Evolutionary conservation across 192 early-diverging fungal genomes (phyloP).

Genomic region (Helicostylum pulchrum): DNA sequence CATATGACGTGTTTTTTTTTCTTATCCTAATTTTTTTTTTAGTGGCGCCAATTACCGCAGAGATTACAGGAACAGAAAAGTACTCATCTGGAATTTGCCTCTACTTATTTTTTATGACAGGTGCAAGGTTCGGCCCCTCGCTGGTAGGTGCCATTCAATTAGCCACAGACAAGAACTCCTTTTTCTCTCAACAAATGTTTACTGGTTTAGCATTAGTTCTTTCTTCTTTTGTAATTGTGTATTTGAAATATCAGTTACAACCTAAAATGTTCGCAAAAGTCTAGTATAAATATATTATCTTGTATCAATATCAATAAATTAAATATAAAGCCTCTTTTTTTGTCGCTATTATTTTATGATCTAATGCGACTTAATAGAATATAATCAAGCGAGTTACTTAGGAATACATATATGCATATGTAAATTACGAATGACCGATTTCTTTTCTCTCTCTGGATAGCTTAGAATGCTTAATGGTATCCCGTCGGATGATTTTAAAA

Average conservation of each 20-base stretch:
- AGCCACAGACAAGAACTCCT: constrained; percentile 24
- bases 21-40: constrained; percentile 29
- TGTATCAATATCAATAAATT: too few species aligned
- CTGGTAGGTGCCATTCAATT: constrained; percentile 31
- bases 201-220: constrained; percentile 16
- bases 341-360: too few species aligned
- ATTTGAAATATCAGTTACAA: constrained; percentile 6
- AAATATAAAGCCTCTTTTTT: too few species aligned
- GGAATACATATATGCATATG: too few species aligned
- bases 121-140: constrained; percentile 28
- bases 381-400: too few species aligned
- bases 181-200: constrained; percentile 44
- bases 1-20: neutral
- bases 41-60: constrained; percentile 27
- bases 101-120: constrained; percentile 20
- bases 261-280: neutral
- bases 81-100: constrained; percentile 27
- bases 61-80: constrained; percentile 16
- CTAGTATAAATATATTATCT: neutral
- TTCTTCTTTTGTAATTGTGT: constrained; percentile 2
- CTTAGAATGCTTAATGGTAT: too few species aligned
- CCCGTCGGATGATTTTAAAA: too few species aligned
- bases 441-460: too few species aligned
- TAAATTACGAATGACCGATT: too few species aligned
- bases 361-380: too few species aligned